A percentile compares a stretch with the other conserved stretches of the same genome.
phyloP scores from a whole-genome alignment of 805 yeast genomes.

The Metschnikowia reukaufii region DNA sequence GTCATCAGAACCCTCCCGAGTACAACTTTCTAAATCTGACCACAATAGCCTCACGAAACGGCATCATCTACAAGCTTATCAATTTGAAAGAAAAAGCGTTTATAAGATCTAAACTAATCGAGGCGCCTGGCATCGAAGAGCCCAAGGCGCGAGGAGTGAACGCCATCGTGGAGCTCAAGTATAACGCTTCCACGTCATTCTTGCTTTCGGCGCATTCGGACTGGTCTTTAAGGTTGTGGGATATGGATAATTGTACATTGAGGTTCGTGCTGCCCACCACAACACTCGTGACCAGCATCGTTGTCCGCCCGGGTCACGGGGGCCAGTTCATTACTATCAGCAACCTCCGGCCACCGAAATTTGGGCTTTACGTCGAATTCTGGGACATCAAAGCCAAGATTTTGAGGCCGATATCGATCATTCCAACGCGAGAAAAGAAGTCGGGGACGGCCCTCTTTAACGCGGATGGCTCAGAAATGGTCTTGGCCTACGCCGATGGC shows the following conservation, averaged over 20 bases:
- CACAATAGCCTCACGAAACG: slow-evolving; percentile 12
- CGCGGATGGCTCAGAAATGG: slow-evolving; percentile 14
- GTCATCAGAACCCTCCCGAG: slow-evolving; percentile 16
- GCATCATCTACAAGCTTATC: slow-evolving; percentile 11
- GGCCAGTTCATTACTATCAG: slow-evolving; percentile 17
- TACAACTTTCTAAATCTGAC: slow-evolving; percentile 16
- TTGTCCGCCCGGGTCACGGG: slow-evolving; percentile 14
- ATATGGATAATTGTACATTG: slow-evolving; percentile 5
- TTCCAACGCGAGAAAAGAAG: slow-evolving; percentile 10
- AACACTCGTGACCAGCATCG: slow-evolving; percentile 13
- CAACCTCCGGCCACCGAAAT: slow-evolving; percentile 13
- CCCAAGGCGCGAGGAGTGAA: slow-evolving; percentile 7
- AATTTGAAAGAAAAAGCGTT: slow-evolving; percentile 12
- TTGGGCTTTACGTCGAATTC: slow-evolving; percentile 16
- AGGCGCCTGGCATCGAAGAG: background rate
- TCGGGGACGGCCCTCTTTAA: slow-evolving; percentile 14
- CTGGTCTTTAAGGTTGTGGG: slow-evolving; percentile 19
- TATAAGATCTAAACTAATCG: background rate
- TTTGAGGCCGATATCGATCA: slow-evolving; percentile 12
- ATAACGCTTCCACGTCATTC: slow-evolving; percentile 6
- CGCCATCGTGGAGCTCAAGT: slow-evolving; percentile 12
- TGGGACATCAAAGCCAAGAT: slow-evolving; percentile 19
- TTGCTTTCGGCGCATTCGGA: slow-evolving; percentile 18
- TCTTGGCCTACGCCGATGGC: slow-evolving; percentile 17
- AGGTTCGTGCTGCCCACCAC: slow-evolving; percentile 14